Conservation (phyloP, 2,329 filamentous ascomycete genomes). For the Xylaria sp. region DNA sequence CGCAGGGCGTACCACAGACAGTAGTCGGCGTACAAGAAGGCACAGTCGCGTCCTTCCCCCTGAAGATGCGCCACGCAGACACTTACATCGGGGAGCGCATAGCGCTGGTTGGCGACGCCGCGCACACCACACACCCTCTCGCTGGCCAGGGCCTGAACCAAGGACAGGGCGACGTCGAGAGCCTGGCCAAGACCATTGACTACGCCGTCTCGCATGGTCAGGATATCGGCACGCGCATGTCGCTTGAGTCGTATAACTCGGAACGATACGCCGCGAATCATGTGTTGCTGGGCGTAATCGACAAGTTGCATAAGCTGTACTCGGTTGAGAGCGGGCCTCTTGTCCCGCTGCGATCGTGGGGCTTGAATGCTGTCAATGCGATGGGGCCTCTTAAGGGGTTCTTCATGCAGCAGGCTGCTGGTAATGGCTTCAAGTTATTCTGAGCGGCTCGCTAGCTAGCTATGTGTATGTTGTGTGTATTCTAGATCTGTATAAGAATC, state of each 20-base stretch:
- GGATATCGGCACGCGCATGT: conserved; percentile 82
- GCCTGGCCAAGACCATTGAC: conserved; percentile 77
- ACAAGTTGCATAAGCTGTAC: conserved; percentile 94
- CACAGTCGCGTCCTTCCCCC: conserved; percentile 87
- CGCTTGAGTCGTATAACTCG: conserved; percentile 81
- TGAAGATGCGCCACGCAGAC: conserved; percentile 92
- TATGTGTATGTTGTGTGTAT: conserved; percentile 12
- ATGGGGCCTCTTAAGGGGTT: conserved; percentile 81
- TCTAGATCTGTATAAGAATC: conserved; percentile 14
- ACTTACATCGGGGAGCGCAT: conserved; percentile 91
- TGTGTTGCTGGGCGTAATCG: conserved; percentile 79
- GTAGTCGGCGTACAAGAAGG: conserved; percentile 79
- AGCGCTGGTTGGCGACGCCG: conserved; percentile 91
- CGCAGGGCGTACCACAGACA: conserved; percentile 69
- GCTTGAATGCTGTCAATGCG: conserved; percentile 78
- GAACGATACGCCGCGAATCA: conserved; percentile 87
- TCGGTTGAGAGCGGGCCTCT: conserved; percentile 82
- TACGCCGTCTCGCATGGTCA: conserved; percentile 83
- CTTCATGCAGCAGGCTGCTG: conserved; percentile 80
- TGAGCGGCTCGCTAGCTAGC: conserved; percentile 21
- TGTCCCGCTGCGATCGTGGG: conserved; percentile 80
- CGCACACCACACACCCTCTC: conserved; percentile 93
- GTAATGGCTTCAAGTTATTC: conserved; percentile 54
- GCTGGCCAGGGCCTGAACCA: conserved; percentile 95
- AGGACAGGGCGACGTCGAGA: conserved; percentile 87